These are phyloP conservation scores for Monosporascus sp. DNA, from an alignment of 2,329 filamentous ascomycete species.

Conservation along the genomic window DNA sequence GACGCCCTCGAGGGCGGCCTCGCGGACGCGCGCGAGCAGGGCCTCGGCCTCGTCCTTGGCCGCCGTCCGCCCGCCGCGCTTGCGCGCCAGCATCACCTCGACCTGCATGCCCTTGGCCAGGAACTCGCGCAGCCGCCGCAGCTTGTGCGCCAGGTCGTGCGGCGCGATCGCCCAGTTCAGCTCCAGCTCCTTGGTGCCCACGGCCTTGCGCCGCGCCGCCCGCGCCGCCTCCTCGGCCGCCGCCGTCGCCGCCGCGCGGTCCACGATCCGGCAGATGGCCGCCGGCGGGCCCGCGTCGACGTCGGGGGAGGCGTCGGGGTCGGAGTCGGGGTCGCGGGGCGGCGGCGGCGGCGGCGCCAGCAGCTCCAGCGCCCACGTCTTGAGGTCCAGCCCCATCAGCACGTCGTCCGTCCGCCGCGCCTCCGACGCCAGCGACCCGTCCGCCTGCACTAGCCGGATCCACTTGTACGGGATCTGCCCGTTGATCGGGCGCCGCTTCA, in stretches of 20 bases:
- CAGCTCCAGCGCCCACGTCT: constrained; percentile 20
- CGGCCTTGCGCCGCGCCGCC: constrained; percentile 37
- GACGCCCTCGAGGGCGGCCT: constrained; percentile 14
- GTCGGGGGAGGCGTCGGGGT: constrained; percentile 36
- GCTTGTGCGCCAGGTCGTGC: constrained; percentile 68
- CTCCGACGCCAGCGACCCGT: constrained; percentile 8
- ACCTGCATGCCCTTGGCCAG: constrained; percentile 70
- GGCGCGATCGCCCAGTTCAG: constrained; percentile 80
- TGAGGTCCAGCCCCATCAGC: constrained; percentile 12
- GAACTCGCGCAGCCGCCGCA: constrained; percentile 64
- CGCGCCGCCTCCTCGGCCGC: constrained; percentile 37
- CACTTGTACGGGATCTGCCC: constrained; percentile 37
- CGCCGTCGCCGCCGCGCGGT: constrained; percentile 41
- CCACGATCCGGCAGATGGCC: constrained; percentile 68
- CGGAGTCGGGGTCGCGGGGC: neutral
- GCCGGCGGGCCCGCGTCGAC: constrained; percentile 14
- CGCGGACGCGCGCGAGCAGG: constrained; percentile 48
- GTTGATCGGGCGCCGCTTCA: constrained; percentile 34
- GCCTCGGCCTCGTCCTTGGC: constrained; percentile 54
- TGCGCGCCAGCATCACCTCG: constrained; percentile 65
- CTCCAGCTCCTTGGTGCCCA: constrained; percentile 70
- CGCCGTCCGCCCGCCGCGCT: constrained; percentile 56
- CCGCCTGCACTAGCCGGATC: constrained; percentile 25
- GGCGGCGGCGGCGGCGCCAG: constrained; percentile 20
- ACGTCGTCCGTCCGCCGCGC: constrained; percentile 17